phyloP scores from a whole-genome alignment of 23 red algal genomes.

The Cyanidiococcus yangmingshanensis region DNA sequence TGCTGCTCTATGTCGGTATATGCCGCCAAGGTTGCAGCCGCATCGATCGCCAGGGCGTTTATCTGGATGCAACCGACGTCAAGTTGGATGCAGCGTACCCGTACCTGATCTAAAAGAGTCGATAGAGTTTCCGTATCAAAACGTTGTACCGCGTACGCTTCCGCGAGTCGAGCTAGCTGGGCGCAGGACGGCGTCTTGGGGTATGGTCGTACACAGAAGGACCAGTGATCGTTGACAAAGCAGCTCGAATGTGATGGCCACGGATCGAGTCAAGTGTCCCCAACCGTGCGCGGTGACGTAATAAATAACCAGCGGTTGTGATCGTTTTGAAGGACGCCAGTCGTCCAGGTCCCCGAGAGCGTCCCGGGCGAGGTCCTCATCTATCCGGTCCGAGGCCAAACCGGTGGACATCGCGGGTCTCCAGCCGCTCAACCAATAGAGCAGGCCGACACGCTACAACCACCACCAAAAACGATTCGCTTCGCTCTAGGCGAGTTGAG shows the following conservation, averaged over 20 bases:
- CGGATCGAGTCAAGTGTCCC: constrained; percentile 17
- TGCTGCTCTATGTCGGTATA: neutral
- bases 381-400: too few species aligned
- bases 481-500: too few species aligned
- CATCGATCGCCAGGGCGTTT: neutral
- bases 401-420: too few species aligned
- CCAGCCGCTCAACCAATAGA: too few species aligned
- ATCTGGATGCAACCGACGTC: constrained; percentile 16
- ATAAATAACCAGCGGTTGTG: neutral
- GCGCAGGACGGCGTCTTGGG: neutral
- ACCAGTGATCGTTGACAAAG: neutral
- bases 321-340: neutral
- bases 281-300: neutral
- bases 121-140: neutral
- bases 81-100: neutral
- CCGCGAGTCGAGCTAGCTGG: neutral
- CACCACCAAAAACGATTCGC: too few species aligned
- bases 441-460: too few species aligned
- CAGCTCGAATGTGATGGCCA: neutral
- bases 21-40: neutral
- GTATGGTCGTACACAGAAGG: neutral
- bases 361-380: too few species aligned
- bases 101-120: neutral
- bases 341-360: neutral
- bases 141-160: too few species aligned